These are phyloP conservation scores for Leucogyrophana mollusca DNA, from an alignment of 768 basidiomycete species.

Conservation along the genomic window DNA sequence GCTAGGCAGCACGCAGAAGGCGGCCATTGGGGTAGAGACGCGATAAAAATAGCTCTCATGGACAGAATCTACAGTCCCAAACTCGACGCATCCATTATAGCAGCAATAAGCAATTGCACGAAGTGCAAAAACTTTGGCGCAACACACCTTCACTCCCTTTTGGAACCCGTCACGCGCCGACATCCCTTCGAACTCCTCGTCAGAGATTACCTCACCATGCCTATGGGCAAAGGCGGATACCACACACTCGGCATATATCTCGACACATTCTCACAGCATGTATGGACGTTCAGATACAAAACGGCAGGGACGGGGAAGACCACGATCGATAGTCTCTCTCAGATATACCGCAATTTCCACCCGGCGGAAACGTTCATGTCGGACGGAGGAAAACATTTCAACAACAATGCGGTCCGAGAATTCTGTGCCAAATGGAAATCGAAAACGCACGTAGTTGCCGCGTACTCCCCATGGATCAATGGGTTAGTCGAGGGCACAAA, in stretches of 20 bases:
- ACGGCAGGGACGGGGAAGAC: slow-evolving; percentile 11
- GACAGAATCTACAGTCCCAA: slow-evolving; percentile 6
- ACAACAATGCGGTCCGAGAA: slow-evolving; percentile 11
- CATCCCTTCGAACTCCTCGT: slow-evolving; percentile 16
- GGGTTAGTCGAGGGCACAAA: slow-evolving; percentile 25
- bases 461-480: slow-evolving; percentile 30
- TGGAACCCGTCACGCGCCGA: slow-evolving; percentile 9
- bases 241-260: slow-evolving; percentile 27
- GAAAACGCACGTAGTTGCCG: slow-evolving; percentile 11
- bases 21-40: slow-evolving; percentile 9
- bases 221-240: slow-evolving; percentile 4
- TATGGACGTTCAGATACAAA: slow-evolving; percentile 29
- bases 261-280: slow-evolving; percentile 28
- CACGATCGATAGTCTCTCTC: slow-evolving; percentile 8
- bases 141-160: slow-evolving; percentile 19
- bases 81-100: slow-evolving; percentile 7
- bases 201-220: slow-evolving; percentile 13
- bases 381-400: slow-evolving; percentile 25
- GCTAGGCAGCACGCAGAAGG: background rate
- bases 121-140: slow-evolving; percentile 31
- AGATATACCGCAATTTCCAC: slow-evolving; percentile 11
- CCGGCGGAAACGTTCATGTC: slow-evolving; percentile 18
- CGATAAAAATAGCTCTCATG: slow-evolving; percentile 9
- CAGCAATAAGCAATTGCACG: slow-evolving; percentile 5
- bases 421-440: slow-evolving; percentile 11